Evolutionary conservation across 345 rosid species (phyloP).

Genomic region (Syzygium aromaticum): DNA sequence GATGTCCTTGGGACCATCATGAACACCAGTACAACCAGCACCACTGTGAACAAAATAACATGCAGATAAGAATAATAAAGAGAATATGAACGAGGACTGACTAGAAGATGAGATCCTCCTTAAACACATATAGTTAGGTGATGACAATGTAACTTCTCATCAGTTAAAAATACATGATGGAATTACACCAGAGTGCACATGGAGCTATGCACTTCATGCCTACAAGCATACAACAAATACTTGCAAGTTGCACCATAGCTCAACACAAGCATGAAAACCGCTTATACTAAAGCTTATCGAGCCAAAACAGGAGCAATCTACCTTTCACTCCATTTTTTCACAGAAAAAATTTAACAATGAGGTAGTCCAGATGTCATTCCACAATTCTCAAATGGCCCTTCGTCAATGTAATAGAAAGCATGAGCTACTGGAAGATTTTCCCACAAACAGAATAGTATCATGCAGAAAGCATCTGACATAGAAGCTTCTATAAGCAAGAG

Average conservation of each 20-base stretch:
- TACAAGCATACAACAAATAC: background rate
- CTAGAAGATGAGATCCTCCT: background rate
- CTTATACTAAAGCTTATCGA: background rate
- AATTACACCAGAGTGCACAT: background rate
- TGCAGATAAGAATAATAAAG: background rate
- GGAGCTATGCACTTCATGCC: background rate
- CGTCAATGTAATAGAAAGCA: background rate
- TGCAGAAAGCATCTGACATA: background rate
- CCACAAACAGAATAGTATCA: background rate
- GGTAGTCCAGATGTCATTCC: background rate
- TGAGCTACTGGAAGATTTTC: background rate
- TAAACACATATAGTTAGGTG: background rate
- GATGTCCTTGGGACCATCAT: conserved; percentile 6
- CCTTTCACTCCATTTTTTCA: background rate
- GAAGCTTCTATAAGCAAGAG: background rate
- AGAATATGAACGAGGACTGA: background rate
- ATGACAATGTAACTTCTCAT: background rate
- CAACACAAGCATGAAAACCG: background rate
- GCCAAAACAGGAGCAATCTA: background rate
- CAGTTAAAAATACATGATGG: background rate
- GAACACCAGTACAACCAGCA: conserved; percentile 6
- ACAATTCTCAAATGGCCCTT: background rate
- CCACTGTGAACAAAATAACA: conserved; percentile 2
- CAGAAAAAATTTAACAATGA: background rate
- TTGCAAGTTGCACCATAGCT: background rate